phyloP scores from a whole-genome alignment of 2,329 filamentous ascomycete genomes.

The Bipolaris victoriae region DNA sequence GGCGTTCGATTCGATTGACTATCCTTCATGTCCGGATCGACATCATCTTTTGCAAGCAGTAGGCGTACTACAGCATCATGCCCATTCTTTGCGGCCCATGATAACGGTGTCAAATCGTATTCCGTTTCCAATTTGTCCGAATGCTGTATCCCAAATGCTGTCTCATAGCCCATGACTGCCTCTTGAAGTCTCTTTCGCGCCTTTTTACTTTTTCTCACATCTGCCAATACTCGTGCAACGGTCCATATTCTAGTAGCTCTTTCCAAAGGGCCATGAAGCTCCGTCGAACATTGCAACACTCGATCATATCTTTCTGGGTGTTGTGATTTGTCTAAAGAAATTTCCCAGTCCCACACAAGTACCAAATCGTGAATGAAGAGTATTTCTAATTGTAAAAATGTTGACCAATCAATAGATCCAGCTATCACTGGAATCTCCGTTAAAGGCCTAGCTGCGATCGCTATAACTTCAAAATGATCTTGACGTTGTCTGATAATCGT shows the following conservation, averaged over 20 bases:
- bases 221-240: background rate
- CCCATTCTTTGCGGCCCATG: constrained; percentile 11
- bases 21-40: constrained; percentile 10
- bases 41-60: constrained; percentile 8
- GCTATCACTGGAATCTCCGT: background rate
- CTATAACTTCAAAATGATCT: constrained; percentile 2
- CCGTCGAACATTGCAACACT: background rate
- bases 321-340: background rate
- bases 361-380: background rate
- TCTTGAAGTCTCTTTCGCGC: constrained; percentile 8
- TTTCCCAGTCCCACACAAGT: background rate
- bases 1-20: background rate
- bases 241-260: background rate
- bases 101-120: constrained; percentile 11
- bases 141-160: constrained; percentile 6
- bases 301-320: background rate
- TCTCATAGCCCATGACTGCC: constrained; percentile 5
- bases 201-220: background rate
- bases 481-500: constrained; percentile 14
- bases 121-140: constrained; percentile 1
- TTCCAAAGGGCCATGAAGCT: background rate
- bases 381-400: background rate
- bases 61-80: constrained; percentile 8
- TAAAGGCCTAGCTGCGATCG: background rate
- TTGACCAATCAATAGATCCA: background rate